A percentile compares a stretch with the other conserved stretches of the same genome.
Conservation (phyloP, 768 basidiomycete species). For the Lactarius vividus region DNA sequence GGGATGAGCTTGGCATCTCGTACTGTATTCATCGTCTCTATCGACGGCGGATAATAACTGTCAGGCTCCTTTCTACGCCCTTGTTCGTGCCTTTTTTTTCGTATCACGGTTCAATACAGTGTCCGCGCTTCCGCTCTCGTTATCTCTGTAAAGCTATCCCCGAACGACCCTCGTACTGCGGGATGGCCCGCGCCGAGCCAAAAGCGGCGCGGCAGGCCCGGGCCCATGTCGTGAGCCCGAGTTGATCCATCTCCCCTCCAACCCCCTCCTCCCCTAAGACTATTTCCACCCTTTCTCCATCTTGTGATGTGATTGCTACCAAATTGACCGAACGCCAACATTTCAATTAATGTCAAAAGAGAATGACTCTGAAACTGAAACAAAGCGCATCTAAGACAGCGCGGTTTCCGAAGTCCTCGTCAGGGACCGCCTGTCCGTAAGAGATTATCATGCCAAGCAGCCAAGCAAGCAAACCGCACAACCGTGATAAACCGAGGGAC, state of each 20-base stretch:
- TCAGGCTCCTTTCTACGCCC: not conserved
- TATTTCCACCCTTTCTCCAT: not conserved
- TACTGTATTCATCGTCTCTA: not conserved
- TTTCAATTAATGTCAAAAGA: not conserved
- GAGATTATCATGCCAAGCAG: not conserved
- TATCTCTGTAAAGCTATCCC: not conserved
- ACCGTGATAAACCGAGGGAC: not conserved
- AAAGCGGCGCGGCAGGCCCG: not conserved
- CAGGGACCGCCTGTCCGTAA: not conserved
- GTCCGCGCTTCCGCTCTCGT: not conserved
- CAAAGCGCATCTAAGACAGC: not conserved
- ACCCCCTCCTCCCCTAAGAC: not conserved
- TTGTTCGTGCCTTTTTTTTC: not conserved
- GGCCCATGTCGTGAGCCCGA: not conserved
- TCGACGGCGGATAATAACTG: not conserved
- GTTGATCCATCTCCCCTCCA: not conserved
- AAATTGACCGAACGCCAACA: not conserved
- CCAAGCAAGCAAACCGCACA: not conserved
- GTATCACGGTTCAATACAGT: not conserved
- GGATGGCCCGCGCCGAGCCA: not conserved
- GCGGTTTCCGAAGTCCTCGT: conserved; percentile 4
- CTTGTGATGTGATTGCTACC: not conserved
- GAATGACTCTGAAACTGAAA: not conserved
- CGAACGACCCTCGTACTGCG: not conserved
- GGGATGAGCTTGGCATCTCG: not conserved